phyloP scores from a whole-genome alignment of 192 early-diverging fungal species.

The Backusella circina region DNA sequence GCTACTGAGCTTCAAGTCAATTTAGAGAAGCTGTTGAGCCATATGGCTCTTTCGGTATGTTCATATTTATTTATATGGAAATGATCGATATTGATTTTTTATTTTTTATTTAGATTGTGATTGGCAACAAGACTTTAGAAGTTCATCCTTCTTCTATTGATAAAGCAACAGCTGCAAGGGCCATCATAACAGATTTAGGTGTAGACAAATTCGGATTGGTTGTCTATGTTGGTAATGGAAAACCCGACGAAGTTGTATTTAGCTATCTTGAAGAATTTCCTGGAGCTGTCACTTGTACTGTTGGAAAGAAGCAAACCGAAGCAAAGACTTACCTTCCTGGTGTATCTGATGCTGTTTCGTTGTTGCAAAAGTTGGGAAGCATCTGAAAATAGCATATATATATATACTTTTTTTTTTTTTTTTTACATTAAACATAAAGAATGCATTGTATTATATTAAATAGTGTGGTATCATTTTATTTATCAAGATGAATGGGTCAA shows the following conservation, averaged over 20 bases:
- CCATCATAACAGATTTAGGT: slow-evolving; percentile 79
- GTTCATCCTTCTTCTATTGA: slow-evolving; percentile 90
- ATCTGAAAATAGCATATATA: not conserved
- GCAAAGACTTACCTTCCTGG: slow-evolving; percentile 73
- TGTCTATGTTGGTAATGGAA: slow-evolving; percentile 90
- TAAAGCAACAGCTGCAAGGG: slow-evolving; percentile 84
- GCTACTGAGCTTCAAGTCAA: slow-evolving; percentile 97
- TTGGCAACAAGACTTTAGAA: slow-evolving; percentile 97
- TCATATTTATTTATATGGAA: not conserved
- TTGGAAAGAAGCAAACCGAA: slow-evolving; percentile 96
- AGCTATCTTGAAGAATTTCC: slow-evolving; percentile 55
- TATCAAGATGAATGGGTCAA: not conserved
- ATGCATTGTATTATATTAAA: not conserved
- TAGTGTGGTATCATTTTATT: not conserved
- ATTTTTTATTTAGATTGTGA: slow-evolving; percentile 64
- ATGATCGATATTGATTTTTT: not conserved
- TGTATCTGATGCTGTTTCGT: not conserved
- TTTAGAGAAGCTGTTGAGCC: slow-evolving; percentile 90
- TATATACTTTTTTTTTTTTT: too few relatives aligned
- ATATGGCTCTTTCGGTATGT: slow-evolving; percentile 82
- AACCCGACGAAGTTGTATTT: slow-evolving; percentile 94
- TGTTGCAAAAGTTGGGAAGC: not conserved
- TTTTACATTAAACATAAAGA: not conserved
- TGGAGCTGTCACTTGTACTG: slow-evolving; percentile 79
- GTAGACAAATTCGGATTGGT: slow-evolving; percentile 58